Conservation (phyloP, 768 basidiomycete genomes). For the Boletus coccyginus region DNA sequence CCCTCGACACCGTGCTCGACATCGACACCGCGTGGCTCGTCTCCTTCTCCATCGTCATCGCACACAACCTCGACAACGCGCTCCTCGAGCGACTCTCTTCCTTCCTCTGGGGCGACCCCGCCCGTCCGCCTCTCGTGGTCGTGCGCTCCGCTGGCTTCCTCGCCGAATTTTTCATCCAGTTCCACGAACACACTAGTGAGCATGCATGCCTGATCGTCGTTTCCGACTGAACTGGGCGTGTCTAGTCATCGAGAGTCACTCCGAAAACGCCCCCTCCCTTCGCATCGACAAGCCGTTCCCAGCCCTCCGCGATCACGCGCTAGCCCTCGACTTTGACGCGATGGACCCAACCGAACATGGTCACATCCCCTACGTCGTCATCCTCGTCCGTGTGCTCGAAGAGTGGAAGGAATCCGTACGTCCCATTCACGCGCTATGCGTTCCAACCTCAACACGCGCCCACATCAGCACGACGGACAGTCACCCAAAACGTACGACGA, state of each 20-base stretch:
- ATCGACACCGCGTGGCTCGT: slow-evolving; percentile 50
- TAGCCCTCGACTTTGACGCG: slow-evolving; percentile 64
- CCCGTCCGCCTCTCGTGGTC: slow-evolving; percentile 65
- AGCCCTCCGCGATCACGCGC: slow-evolving; percentile 68
- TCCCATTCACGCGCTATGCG: not conserved
- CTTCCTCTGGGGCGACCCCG: slow-evolving; percentile 65
- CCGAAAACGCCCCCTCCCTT: slow-evolving; percentile 69
- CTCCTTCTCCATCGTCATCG: slow-evolving; percentile 77
- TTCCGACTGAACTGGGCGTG: not conserved
- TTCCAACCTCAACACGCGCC: not conserved
- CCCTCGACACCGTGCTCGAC: slow-evolving; percentile 57
- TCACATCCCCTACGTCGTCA: slow-evolving; percentile 87
- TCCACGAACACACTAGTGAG: slow-evolving; percentile 82
- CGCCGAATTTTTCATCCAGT: slow-evolving; percentile 85
- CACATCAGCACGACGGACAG: slow-evolving; percentile 59
- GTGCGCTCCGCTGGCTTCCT: slow-evolving; percentile 88
- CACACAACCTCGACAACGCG: slow-evolving; percentile 68
- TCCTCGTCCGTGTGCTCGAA: slow-evolving; percentile 79
- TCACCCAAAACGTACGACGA: slow-evolving; percentile 56
- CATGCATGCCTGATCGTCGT: slow-evolving; percentile 3
- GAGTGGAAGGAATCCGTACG: slow-evolving; percentile 78
- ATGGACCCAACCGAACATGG: slow-evolving; percentile 90
- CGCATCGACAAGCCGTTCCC: slow-evolving; percentile 91
- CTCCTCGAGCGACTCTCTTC: slow-evolving; percentile 58
- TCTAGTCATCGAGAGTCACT: slow-evolving; percentile 85